Evolutionary conservation across 139 green algal genomes (phyloP).

Genomic region (Diplosphaera chodatii): DNA sequence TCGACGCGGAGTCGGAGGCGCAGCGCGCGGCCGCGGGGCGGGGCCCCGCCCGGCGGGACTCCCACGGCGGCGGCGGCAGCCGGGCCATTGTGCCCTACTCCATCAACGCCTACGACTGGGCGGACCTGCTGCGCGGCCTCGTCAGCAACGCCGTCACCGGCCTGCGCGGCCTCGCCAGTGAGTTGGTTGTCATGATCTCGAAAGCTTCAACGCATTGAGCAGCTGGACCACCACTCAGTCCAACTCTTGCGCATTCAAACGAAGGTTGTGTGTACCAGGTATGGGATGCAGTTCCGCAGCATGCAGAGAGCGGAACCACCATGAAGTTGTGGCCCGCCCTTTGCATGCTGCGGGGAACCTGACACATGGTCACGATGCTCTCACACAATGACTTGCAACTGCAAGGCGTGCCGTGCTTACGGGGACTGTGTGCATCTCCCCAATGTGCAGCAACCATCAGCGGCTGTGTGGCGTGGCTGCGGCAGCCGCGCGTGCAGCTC

Average conservation of each 20-base stretch:
- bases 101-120: conserved; percentile 25
- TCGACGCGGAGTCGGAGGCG: background rate
- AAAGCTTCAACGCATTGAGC: no score
- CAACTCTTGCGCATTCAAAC: no score
- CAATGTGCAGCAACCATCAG: background rate
- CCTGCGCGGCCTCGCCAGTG: background rate
- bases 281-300: no score
- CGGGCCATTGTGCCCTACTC: conserved; percentile 13
- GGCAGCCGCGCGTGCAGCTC: background rate
- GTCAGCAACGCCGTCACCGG: background rate
- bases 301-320: no score
- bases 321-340: no score
- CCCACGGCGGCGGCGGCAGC: background rate
- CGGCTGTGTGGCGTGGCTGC: background rate
- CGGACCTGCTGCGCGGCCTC: conserved; percentile 8
- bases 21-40: background rate
- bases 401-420: no score
- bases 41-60: background rate
- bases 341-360: no score
- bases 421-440: no score
- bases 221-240: no score
- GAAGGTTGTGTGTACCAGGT: no score
- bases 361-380: no score
- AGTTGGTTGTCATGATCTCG: background rate
- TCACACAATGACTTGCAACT: no score